Conservation (phyloP, 345 rosid species). For the Luvunga scandens region DNA sequence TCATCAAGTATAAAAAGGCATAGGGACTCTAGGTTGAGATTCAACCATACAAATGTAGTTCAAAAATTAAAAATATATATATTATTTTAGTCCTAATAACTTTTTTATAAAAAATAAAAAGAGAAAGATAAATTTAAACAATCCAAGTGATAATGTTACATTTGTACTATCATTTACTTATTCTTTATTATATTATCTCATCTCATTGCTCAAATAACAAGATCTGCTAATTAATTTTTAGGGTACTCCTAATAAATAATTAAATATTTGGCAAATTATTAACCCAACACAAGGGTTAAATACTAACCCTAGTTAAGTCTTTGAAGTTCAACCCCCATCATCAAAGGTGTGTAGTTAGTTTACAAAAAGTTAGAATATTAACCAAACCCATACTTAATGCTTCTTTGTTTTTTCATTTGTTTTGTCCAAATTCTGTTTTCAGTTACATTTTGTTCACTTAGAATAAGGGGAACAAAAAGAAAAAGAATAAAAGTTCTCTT, state of each 20-base stretch:
- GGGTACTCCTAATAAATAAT: neutral
- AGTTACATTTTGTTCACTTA: slow-evolving; percentile 2
- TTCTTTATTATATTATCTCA: neutral
- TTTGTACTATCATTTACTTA: neutral
- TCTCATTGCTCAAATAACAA: neutral
- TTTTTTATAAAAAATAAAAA: too few relatives aligned
- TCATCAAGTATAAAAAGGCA: too few relatives aligned
- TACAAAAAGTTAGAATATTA: slow-evolving; percentile 8
- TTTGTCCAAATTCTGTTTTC: neutral
- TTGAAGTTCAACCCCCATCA: neutral
- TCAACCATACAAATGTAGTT: too few relatives aligned
- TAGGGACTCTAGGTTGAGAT: too few relatives aligned
- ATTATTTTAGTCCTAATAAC: neutral
- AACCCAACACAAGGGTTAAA: slow-evolving; percentile 22
- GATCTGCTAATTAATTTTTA: neutral
- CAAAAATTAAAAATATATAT: neutral
- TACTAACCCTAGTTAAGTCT: slow-evolving; percentile 27
- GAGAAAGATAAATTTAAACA: neutral
- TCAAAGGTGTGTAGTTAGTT: slow-evolving; percentile 15
- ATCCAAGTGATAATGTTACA: neutral
- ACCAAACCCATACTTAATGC: slow-evolving; percentile 19
- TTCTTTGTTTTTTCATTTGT: neutral
- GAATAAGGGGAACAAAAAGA: neutral
- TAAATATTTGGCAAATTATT: neutral
- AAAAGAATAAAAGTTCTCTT: neutral